A percentile compares a stretch with the other conserved stretches of the same genome.
These are phyloP conservation scores for Amanita polypyramis DNA, from an alignment of 768 basidiomycete species.

Conservation along the genomic window DNA sequence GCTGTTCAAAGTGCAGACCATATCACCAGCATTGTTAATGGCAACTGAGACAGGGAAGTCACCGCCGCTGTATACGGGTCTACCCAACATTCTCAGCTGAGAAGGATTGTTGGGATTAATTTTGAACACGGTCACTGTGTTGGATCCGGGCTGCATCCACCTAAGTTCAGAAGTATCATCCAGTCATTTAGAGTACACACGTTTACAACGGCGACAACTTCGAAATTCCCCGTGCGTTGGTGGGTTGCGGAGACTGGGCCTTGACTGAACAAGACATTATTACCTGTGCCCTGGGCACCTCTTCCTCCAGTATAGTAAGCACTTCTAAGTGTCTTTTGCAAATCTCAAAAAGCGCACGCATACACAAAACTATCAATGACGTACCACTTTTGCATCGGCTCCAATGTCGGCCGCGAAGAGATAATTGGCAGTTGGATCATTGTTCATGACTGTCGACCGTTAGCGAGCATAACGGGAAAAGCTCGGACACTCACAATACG, in stretches of 20 bases:
- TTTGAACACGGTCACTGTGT: slow-evolving; percentile 27
- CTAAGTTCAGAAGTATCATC: background rate
- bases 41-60: slow-evolving; percentile 40
- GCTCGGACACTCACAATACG: background rate
- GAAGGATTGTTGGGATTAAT: slow-evolving; percentile 33
- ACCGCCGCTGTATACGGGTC: slow-evolving; percentile 32
- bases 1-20: slow-evolving; percentile 27
- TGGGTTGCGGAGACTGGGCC: slow-evolving; percentile 11
- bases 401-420: background rate
- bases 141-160: slow-evolving; percentile 27
- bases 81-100: slow-evolving; percentile 29
- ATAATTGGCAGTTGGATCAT: background rate
- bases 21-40: slow-evolving; percentile 19
- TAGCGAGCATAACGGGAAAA: too few relatives aligned
- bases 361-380: background rate
- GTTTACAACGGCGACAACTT: slow-evolving; percentile 25
- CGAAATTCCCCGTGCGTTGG: too few relatives aligned
- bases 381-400: background rate
- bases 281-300: slow-evolving; percentile 4
- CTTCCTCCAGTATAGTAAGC: background rate
- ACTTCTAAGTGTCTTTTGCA: background rate
- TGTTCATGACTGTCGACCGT: background rate
- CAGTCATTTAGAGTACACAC: too few relatives aligned
- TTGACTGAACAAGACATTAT: slow-evolving; percentile 7
- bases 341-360: background rate